phyloP scores from a whole-genome alignment of 192 early-diverging fungal species.

The Backusella tarrabulga region DNA sequence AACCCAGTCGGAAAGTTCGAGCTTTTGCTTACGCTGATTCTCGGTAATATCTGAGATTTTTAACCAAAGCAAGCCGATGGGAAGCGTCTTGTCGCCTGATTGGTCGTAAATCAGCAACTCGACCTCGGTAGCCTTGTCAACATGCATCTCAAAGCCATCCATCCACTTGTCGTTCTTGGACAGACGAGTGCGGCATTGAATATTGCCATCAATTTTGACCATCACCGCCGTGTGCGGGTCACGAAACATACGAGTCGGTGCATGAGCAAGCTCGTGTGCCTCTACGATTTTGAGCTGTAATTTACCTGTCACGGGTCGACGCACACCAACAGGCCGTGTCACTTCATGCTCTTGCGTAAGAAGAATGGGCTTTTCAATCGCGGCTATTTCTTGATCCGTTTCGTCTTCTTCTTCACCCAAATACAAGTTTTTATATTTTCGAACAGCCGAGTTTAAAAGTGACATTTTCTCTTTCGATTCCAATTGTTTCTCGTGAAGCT shows the following conservation, averaged over 20 bases:
- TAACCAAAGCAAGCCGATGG: slow-evolving; percentile 90
- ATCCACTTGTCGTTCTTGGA: slow-evolving; percentile 67
- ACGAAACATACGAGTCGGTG: slow-evolving; percentile 53
- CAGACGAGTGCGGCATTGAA: slow-evolving; percentile 69
- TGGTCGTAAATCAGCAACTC: slow-evolving; percentile 91
- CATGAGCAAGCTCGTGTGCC: slow-evolving; percentile 58
- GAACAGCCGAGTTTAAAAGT: slow-evolving; percentile 68
- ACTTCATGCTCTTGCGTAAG: background rate
- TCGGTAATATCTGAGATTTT: slow-evolving; percentile 92
- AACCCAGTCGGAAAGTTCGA: slow-evolving; percentile 51
- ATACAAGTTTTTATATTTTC: slow-evolving; percentile 85
- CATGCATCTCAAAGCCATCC: slow-evolving; percentile 82
- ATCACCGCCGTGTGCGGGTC: slow-evolving; percentile 69
- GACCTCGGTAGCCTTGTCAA: slow-evolving; percentile 89
- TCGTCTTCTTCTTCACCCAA: slow-evolving; percentile 61
- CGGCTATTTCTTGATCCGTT: background rate
- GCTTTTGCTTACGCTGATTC: slow-evolving; percentile 69
- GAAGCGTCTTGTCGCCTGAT: slow-evolving; percentile 35
- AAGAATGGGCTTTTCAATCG: background rate
- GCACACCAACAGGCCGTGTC: slow-evolving; percentile 53
- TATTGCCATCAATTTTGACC: slow-evolving; percentile 81
- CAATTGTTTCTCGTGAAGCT: slow-evolving; percentile 48
- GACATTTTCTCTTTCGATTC: slow-evolving; percentile 77
- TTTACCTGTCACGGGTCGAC: slow-evolving; percentile 70
- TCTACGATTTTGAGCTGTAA: slow-evolving; percentile 64